Evolutionary conservation across 73 alveolate genomes (phyloP), one percentile per base, ranked within the genome.

Genomic region (Blepharisma japonicum): DNA sequence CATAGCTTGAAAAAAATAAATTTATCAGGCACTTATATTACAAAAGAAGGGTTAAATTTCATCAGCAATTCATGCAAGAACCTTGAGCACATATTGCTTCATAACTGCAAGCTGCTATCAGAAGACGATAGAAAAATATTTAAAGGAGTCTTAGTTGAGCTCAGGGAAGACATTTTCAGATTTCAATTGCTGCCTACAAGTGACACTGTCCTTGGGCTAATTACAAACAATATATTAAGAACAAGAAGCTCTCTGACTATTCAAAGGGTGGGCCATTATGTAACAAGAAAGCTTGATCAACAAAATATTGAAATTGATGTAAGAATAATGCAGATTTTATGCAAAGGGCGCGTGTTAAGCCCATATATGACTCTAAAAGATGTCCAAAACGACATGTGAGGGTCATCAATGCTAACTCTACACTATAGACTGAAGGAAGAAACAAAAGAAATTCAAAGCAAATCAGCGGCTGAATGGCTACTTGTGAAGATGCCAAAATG

Each of bases 401-500:
- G 20, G 11, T n/a, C 56, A 0, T 71, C 87, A 25, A 55, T 83
- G 23, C 86, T 83, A 9, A 79, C 56, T 0, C 72, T 83, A 1
- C 90, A 83, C 56, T 83, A 83, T 53, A 76, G 86, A 66, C 81
- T 42, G 67, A 82, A 77, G 66, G 79, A 53, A 50, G 47, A n/a
- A 38, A 53, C 39, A 48, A 14, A 9, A 9, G 38, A 38, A 32
- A 23, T 56, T 6, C 23, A 25, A 51, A 18, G 38, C 39, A 21
- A 74, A 11, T 25, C 14, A 45, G 50, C 7, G 1, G 78, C 23
- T 55, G 78, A 77, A 25, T 32, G 25, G n/a, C n/a, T 74, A 80
- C 21, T 53, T 21, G 84, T 47, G 20, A 87, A 87, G 71, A 88
- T 89, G 23, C 94, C 94, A 14, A 55, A 82, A 45, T 93, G 98